Percentiles rank a stretch among this genome's conserved stretches.
phyloP scores from a whole-genome alignment of 2,329 filamentous ascomycete genomes.

The Exophiala oligosperma region DNA sequence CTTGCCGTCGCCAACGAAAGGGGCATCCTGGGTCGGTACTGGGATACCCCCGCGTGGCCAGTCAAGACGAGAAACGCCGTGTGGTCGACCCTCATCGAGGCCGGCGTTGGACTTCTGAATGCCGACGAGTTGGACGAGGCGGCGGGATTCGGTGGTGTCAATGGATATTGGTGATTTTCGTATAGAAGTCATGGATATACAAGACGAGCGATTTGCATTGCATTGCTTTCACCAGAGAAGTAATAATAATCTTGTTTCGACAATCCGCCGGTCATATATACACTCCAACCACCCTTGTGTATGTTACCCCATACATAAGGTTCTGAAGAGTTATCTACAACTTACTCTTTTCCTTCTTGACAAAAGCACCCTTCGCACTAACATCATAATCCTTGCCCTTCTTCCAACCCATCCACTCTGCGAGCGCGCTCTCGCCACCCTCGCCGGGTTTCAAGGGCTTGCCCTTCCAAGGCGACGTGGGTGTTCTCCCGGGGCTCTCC shows the following conservation, averaged over 20 bases:
- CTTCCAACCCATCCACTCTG: constrained; percentile 75
- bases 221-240: too few species aligned
- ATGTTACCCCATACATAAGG: too few species aligned
- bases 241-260: too few species aligned
- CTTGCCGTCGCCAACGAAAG: constrained; percentile 54
- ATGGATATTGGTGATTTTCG: constrained; percentile 20
- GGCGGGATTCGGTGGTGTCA: constrained; percentile 33
- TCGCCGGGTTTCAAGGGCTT: constrained; percentile 63
- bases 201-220: too few species aligned
- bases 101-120: constrained; percentile 63
- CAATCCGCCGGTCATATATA: too few species aligned
- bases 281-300: too few species aligned
- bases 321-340: constrained; percentile 12
- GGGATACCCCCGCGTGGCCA: constrained; percentile 62
- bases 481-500: constrained; percentile 66
- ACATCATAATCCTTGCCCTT: constrained; percentile 71
- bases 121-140: constrained; percentile 62
- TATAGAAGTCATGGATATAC: too few species aligned
- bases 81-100: constrained; percentile 58
- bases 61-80: constrained; percentile 58
- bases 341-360: constrained; percentile 43
- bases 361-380: constrained; percentile 58
- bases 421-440: constrained; percentile 69
- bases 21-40: constrained; percentile 63
- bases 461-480: constrained; percentile 66